Percentiles rank a stretch among this genome's conserved stretches.
These are phyloP conservation scores for Penicillium sumatraense DNA, from an alignment of 2,329 filamentous ascomycete species.

Conservation along the genomic window DNA sequence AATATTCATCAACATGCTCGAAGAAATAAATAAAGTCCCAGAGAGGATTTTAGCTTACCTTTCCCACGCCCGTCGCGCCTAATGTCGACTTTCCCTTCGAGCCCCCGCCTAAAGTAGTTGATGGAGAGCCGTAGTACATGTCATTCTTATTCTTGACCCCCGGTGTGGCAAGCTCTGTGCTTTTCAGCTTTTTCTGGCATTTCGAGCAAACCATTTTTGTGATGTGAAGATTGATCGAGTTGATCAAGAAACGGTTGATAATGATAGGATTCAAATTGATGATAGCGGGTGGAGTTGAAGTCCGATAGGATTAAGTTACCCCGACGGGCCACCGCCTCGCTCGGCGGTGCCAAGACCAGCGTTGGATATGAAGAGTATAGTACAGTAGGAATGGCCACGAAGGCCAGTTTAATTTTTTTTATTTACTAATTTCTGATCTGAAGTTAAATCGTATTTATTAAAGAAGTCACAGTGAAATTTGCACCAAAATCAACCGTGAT, in stretches of 20 bases:
- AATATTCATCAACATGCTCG: background rate
- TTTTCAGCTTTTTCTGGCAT: constrained; percentile 65
- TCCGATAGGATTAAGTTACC: too few relatives aligned
- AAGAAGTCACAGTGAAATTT: too few relatives aligned
- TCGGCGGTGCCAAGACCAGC: too few relatives aligned
- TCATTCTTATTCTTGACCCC: constrained; percentile 70
- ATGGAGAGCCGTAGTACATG: constrained; percentile 66
- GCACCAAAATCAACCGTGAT: too few relatives aligned
- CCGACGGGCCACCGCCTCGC: constrained; percentile 21
- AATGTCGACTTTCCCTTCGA: constrained; percentile 51
- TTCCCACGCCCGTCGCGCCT: constrained; percentile 63
- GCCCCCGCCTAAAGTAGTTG: constrained; percentile 42
- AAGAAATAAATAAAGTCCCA: background rate
- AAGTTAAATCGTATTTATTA: too few relatives aligned
- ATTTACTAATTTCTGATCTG: too few relatives aligned
- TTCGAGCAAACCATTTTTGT: constrained; percentile 66
- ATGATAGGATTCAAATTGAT: constrained; percentile 4
- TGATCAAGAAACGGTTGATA: background rate
- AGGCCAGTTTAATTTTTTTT: too few relatives aligned
- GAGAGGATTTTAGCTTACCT: constrained; percentile 48
- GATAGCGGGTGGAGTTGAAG: constrained; percentile 14
- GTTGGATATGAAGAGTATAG: too few relatives aligned
- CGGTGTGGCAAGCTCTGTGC: constrained; percentile 66
- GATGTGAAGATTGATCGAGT: background rate
- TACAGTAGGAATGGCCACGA: too few relatives aligned